phyloP scores from a whole-genome alignment of 2,329 filamentous ascomycete species.

The Helotiales sp. region DNA sequence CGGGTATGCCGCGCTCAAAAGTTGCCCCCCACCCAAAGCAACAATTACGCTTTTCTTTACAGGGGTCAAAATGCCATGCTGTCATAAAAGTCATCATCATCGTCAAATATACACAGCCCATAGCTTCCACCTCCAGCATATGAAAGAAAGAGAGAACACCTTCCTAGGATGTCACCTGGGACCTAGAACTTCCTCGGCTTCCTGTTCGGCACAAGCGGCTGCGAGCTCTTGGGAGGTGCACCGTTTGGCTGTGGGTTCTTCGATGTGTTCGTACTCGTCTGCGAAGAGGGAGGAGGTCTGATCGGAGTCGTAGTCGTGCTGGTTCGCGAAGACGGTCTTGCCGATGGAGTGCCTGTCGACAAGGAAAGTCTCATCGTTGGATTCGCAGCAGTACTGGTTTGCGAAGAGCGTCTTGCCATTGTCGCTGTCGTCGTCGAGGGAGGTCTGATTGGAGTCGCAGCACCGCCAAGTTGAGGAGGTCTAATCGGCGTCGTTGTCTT shows the following conservation, averaged over 20 bases:
- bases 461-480: neutral
- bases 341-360: too few species aligned
- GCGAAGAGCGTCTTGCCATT: neutral
- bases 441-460: neutral
- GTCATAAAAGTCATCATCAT: neutral
- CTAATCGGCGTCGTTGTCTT: neutral
- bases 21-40: neutral
- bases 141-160: neutral
- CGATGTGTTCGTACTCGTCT: neutral
- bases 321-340: neutral
- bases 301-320: neutral
- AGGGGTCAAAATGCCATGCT: neutral
- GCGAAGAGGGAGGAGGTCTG: neutral
- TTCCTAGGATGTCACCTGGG: neutral
- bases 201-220: neutral
- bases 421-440: neutral
- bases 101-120: neutral
- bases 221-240: neutral
- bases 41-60: neutral
- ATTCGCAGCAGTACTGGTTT: neutral
- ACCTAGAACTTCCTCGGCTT: neutral
- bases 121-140: neutral
- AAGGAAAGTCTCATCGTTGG: neutral
- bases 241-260: too few species aligned
- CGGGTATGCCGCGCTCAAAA: neutral